Evolutionary conservation across 75 land plant species (phyloP), one percentile per base, ranked within the genome.

Genomic region (Selaginella moellendorffii): DNA sequence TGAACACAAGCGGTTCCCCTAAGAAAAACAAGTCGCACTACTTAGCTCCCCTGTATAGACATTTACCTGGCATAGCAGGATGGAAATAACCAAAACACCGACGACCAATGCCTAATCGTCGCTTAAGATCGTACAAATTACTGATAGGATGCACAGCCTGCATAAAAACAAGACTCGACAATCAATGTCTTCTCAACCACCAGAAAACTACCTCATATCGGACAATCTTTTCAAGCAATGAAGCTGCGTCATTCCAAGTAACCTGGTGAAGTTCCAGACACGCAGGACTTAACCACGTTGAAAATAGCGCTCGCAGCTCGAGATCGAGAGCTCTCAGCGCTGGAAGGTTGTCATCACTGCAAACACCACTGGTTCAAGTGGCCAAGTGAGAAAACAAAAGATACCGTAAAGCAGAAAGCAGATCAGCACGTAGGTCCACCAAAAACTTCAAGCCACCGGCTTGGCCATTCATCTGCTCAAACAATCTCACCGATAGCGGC

Each of bases 141-240:
- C 81, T 84, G 20, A 90, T 90, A 54, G 97, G 97, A 73, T 90
- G 97, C 59, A 90, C 92, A 65, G 97, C 93, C 93, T 87, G 52
- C 65, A 53, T n/a, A n/a, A n/a, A n/a, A n/a, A n/a, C n/a, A n/a
- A n/a, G n/a, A n/a, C n/a, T n/a, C n/a, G n/a, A n/a, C n/a, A n/a
- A n/a, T n/a, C n/a, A n/a, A n/a, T n/a, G n/a, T n/a, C n/a, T n/a
- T n/a, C n/a, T n/a, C n/a, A n/a, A n/a, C n/a, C n/a, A n/a, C n/a
- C n/a, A n/a, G n/a, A n/a, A n/a, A 62, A 0, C 29, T 56, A 82
- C 97, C 82, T 90, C 97, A 77, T 87, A 82, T n/a, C 77, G 80
- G 23, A 90, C 92, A 74, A 90, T 87, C 59, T 82, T 87, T 72
- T 90, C 97, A 27, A 90, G 74, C 62, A 90, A 70, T 54, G 88